phyloP scores from a whole-genome alignment of 2,329 filamentous ascomycete genomes.

The Colletotrichum theobromicola region DNA sequence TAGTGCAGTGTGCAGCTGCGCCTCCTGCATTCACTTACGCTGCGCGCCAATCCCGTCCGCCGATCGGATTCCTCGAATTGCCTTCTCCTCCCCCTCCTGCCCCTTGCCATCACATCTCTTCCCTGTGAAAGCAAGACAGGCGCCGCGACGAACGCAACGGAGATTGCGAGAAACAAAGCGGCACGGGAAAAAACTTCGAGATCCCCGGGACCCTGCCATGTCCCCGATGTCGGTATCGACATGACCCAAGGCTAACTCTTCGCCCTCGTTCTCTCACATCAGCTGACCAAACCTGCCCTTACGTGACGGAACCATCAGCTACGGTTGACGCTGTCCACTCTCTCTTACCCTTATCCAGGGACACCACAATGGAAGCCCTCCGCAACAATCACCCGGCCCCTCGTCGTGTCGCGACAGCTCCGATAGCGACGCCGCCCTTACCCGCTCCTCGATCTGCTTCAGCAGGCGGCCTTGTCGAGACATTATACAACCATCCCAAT shows the following conservation, averaged over 20 bases:
- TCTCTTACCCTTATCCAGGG: not conserved
- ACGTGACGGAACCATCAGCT: slow-evolving; percentile 1
- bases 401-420: slow-evolving; percentile 44
- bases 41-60: not conserved
- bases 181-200: not conserved
- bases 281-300: not conserved
- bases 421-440: slow-evolving; percentile 30
- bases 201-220: slow-evolving; percentile 7
- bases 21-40: not conserved
- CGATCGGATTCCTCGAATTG: slow-evolving; percentile 13
- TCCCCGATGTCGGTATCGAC: not conserved
- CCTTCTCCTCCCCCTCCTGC: not conserved
- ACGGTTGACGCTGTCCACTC: not conserved
- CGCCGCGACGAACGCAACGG: slow-evolving; percentile 9
- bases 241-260: slow-evolving; percentile 8
- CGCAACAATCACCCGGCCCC: slow-evolving; percentile 31
- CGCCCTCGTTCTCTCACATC: not conserved
- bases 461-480: slow-evolving; percentile 59
- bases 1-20: no score
- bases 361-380: slow-evolving; percentile 20
- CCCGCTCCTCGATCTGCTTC: slow-evolving; percentile 26
- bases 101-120: not conserved
- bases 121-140: not conserved
- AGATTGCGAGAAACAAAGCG: not conserved
- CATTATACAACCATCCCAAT: slow-evolving; percentile 75